phyloP scores from a whole-genome alignment of 1,284 basidiomycete genomes.

The Pterulicium gracile region DNA sequence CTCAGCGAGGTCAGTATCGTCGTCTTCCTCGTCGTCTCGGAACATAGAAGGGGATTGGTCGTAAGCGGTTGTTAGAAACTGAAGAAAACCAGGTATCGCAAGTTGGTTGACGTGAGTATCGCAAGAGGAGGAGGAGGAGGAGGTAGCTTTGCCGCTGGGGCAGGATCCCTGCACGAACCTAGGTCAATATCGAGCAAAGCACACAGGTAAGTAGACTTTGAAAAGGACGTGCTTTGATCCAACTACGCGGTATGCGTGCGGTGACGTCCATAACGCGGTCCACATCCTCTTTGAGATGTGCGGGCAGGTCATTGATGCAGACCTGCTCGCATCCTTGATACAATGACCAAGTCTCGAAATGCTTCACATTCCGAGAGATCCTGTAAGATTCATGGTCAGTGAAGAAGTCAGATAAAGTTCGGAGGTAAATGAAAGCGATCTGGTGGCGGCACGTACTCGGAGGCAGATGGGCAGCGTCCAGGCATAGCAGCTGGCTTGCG shows the following conservation, averaged over 20 bases:
- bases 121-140: neutral
- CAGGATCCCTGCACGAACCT: neutral
- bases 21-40: constrained; percentile 13
- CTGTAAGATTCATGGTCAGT: too few species aligned
- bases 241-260: constrained; percentile 20
- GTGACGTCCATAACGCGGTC: constrained; percentile 20
- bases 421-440: neutral
- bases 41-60: constrained; percentile 29
- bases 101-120: constrained; percentile 8
- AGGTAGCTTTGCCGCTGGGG: constrained; percentile 12
- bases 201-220: neutral
- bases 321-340: constrained; percentile 29
- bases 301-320: constrained; percentile 24
- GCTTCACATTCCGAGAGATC: constrained; percentile 27
- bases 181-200: constrained; percentile 9
- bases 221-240: constrained; percentile 20
- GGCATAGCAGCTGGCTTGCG: neutral
- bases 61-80: constrained; percentile 29
- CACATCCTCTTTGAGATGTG: constrained; percentile 20
- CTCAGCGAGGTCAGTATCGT: constrained; percentile 10
- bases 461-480: neutral
- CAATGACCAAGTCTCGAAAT: constrained; percentile 31
- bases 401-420: too few species aligned
- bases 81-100: constrained; percentile 22
- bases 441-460: neutral